Conservation (phyloP, 306 rosid species). For the Sindora glabra region DNA sequence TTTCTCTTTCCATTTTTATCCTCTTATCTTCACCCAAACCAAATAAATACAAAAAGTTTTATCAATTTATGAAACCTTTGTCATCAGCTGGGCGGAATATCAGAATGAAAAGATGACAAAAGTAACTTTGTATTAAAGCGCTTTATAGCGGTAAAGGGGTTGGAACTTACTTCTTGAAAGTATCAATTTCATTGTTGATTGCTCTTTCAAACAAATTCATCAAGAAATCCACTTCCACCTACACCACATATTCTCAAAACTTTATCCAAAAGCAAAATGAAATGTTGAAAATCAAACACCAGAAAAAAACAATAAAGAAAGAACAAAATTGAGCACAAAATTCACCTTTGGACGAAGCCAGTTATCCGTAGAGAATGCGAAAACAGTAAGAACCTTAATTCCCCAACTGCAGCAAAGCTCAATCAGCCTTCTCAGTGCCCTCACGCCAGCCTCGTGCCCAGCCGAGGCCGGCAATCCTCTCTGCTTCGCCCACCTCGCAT, state of each 20-base stretch:
- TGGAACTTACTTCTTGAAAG: conserved; percentile 19
- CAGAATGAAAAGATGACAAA: too few species aligned
- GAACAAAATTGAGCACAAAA: background rate
- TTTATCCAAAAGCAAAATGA: background rate
- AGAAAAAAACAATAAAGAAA: background rate
- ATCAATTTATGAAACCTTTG: too few species aligned
- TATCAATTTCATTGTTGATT: conserved; percentile 19
- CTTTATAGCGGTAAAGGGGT: background rate
- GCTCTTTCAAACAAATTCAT: conserved; percentile 31
- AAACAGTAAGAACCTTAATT: conserved; percentile 36
- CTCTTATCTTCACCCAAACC: too few species aligned
- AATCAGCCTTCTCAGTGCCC: conserved; percentile 17
- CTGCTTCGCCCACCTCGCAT: conserved; percentile 43
- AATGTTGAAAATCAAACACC: too few species aligned
- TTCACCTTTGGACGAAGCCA: conserved; percentile 43
- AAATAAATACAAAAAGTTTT: too few species aligned
- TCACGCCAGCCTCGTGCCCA: conserved; percentile 40
- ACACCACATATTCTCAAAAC: background rate
- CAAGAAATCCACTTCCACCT: conserved; percentile 38
- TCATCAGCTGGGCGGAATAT: too few species aligned
- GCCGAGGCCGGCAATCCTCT: conserved; percentile 19
- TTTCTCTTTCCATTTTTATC: too few species aligned
- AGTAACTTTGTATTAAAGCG: background rate
- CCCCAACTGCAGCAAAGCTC: conserved; percentile 34
- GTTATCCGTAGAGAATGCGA: conserved; percentile 41